Percentiles rank a stretch among this genome's conserved stretches.
Evolutionary conservation across 108 stramenopile genomes (phyloP).

Genomic region (Skeletonema marinoi): DNA sequence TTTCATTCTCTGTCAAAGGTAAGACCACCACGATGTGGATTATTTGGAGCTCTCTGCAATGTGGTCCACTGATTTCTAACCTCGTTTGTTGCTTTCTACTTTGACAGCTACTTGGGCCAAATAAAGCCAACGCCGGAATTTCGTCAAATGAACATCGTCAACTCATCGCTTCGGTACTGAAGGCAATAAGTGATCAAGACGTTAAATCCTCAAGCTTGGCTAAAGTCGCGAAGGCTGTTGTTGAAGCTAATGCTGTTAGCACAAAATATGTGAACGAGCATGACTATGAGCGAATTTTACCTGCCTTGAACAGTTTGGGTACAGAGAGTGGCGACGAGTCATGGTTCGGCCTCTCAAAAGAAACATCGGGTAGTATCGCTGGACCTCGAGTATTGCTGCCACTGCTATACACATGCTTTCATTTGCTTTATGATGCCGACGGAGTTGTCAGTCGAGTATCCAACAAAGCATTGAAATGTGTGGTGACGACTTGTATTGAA

Average conservation of each 20-base stretch:
- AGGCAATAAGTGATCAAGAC: slow-evolving; percentile 26
- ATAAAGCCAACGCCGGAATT: slow-evolving; percentile 61
- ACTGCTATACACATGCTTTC: slow-evolving; percentile 68
- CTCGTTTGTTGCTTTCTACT: neutral
- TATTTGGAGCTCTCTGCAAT: neutral
- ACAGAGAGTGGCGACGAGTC: slow-evolving; percentile 16
- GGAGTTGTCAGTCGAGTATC: slow-evolving; percentile 76
- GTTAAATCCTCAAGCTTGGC: slow-evolving; percentile 10
- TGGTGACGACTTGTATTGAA: slow-evolving; percentile 54
- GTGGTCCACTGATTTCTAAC: neutral
- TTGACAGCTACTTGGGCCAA: slow-evolving; percentile 63
- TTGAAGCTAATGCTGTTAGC: slow-evolving; percentile 57
- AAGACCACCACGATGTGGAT: neutral
- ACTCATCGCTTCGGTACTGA: slow-evolving; percentile 37
- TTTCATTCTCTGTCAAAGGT: slow-evolving; percentile 50
- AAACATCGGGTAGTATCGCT: slow-evolving; percentile 9
- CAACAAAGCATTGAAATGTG: slow-evolving; percentile 65
- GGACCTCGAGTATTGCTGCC: slow-evolving; percentile 58
- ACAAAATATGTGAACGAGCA: slow-evolving; percentile 77
- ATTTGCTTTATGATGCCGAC: slow-evolving; percentile 73
- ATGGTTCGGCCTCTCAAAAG: slow-evolving; percentile 50
- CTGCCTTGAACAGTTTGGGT: slow-evolving; percentile 66
- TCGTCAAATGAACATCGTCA: slow-evolving; percentile 48
- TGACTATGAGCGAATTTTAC: slow-evolving; percentile 75
- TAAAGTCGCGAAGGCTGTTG: slow-evolving; percentile 37